These are phyloP conservation scores for Datisca glomerata DNA, from an alignment of 306 rosid species.

Conservation along the genomic window DNA sequence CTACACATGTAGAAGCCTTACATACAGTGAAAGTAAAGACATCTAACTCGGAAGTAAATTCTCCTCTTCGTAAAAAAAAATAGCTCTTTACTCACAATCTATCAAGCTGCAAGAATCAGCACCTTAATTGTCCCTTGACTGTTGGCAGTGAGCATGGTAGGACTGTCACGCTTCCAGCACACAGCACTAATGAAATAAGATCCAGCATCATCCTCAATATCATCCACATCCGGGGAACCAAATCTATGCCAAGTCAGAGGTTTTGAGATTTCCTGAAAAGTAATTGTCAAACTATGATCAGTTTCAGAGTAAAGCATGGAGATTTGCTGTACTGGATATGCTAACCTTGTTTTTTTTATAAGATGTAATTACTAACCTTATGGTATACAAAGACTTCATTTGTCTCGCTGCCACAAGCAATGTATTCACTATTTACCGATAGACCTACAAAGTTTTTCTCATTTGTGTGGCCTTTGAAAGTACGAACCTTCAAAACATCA, in stretches of 20 bases:
- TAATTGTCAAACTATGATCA: conserved; percentile 9
- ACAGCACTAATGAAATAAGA: conserved; percentile 93
- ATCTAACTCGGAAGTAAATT: neutral
- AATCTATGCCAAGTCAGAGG: conserved; percentile 85
- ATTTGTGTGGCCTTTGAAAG: conserved; percentile 80
- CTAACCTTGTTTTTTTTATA: too few relatives aligned
- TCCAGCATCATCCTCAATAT: conserved; percentile 67
- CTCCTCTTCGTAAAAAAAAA: conserved; percentile 1
- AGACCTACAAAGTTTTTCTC: conserved; percentile 98
- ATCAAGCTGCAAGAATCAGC: conserved; percentile 76
- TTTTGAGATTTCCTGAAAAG: conserved; percentile 72
- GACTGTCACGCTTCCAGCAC: conserved; percentile 95
- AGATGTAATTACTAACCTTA: conserved; percentile 61
- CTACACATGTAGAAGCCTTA: neutral
- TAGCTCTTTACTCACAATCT: neutral
- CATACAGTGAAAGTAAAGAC: conserved; percentile 1
- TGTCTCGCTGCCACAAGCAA: conserved; percentile 96
- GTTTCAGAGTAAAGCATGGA: conserved; percentile 2
- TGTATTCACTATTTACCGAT: conserved; percentile 72
- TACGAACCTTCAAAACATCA: conserved; percentile 67
- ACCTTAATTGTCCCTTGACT: conserved; percentile 97
- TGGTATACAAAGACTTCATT: conserved; percentile 95
- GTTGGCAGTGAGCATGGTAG: conserved; percentile 89
- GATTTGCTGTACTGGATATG: conserved; percentile 2
- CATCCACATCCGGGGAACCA: conserved; percentile 61